These are phyloP conservation scores for Neurospora tetraspora DNA, from an alignment of 495 filamentous ascomycete genomes.

Conservation along the genomic window DNA sequence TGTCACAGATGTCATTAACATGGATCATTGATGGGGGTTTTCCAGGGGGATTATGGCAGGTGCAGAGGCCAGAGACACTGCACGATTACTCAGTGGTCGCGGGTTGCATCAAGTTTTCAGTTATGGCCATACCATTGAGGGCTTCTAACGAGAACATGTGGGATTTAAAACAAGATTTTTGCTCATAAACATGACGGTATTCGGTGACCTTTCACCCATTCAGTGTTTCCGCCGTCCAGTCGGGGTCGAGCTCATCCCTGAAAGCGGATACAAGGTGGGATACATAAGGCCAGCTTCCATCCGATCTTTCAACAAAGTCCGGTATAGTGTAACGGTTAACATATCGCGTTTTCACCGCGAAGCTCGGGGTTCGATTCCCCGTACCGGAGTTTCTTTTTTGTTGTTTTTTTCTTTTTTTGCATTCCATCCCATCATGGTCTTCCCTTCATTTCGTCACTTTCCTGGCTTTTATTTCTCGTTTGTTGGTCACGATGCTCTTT, in stretches of 20 bases:
- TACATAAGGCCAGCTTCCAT: neutral
- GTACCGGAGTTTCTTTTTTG: slow-evolving; percentile 26
- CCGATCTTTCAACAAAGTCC: neutral
- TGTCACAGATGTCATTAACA: neutral
- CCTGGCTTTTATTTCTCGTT: too few species aligned
- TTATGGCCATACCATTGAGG: neutral
- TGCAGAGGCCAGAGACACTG: neutral
- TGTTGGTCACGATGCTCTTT: too few species aligned
- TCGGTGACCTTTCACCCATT: too few species aligned
- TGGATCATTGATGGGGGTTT: neutral
- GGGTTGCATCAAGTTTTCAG: neutral
- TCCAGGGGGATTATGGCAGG: neutral
- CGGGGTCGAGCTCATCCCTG: neutral
- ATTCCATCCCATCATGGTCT: too few species aligned
- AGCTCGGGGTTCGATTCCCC: slow-evolving; percentile 44
- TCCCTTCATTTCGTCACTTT: too few species aligned
- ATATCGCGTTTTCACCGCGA: slow-evolving; percentile 42
- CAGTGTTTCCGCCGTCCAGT: too few species aligned
- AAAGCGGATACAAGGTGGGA: neutral
- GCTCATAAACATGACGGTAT: too few species aligned
- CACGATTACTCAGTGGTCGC: neutral
- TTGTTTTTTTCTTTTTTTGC: neutral
- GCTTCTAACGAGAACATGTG: too few species aligned
- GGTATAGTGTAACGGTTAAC: slow-evolving; percentile 41
- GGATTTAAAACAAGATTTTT: too few species aligned